Conservation (phyloP, 371 early-diverging fungal genomes). For the Mortierella sp. region DNA sequence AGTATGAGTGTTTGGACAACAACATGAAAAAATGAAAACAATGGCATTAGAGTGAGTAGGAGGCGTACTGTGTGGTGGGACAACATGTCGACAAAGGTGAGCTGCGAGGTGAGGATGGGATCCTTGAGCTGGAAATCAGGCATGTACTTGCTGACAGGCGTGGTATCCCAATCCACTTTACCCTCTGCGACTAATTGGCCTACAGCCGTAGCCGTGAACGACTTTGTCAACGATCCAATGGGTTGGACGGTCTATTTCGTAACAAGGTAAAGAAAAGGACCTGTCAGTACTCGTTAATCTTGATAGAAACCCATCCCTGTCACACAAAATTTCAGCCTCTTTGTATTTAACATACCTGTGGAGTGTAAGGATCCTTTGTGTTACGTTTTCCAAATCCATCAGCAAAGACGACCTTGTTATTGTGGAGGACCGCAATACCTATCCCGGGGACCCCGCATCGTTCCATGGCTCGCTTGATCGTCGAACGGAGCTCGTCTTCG, state of each 20-base stretch:
- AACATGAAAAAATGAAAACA: not conserved
- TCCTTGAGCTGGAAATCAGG: constrained; percentile 27
- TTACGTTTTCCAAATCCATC: constrained; percentile 32
- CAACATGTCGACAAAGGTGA: constrained; percentile 20
- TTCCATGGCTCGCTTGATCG: not conserved
- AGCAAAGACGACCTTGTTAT: constrained; percentile 11
- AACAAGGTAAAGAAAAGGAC: not conserved
- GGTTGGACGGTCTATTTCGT: constrained; percentile 6
- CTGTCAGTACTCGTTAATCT: too few species aligned
- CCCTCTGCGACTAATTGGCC: constrained; percentile 26
- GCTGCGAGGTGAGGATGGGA: constrained; percentile 18
- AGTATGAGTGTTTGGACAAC: not conserved
- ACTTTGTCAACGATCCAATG: constrained; percentile 22
- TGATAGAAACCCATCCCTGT: not conserved
- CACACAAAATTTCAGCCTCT: not conserved
- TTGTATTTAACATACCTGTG: constrained; percentile 2
- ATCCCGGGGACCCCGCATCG: constrained; percentile 23
- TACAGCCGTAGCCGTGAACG: constrained; percentile 23
- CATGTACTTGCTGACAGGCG: constrained; percentile 24
- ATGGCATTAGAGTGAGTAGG: not conserved
- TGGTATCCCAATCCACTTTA: constrained; percentile 25
- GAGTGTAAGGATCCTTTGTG: constrained; percentile 21
- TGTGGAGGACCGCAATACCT: constrained; percentile 19
- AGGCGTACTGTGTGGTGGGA: constrained; percentile 22
- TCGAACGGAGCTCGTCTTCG: not conserved